Conservation (phyloP, 208 protist species). For the Acanthamoeba lenticulata region DNA sequence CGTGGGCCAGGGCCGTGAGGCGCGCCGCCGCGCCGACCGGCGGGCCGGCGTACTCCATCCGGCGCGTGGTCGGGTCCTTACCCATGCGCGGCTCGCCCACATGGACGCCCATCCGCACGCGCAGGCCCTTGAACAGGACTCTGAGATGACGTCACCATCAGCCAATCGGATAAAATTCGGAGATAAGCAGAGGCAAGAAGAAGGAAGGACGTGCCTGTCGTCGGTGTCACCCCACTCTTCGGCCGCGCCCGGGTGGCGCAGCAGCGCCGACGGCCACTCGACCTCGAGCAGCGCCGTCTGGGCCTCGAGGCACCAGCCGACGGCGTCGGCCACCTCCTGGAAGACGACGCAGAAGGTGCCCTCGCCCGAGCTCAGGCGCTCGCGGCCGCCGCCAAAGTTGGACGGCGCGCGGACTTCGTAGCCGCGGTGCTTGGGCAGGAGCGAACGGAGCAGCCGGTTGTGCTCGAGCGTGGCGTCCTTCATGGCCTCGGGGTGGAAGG, state of each 20-base stretch:
- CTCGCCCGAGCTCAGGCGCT: constrained; percentile 13
- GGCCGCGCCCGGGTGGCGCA: not conserved
- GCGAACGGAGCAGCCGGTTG: constrained; percentile 39
- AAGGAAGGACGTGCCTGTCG: not conserved
- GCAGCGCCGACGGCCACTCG: constrained; percentile 31
- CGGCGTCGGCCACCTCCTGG: not conserved
- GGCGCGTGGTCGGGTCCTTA: constrained; percentile 22
- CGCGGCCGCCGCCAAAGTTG: not conserved
- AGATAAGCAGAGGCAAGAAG: no score
- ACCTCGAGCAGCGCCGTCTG: constrained; percentile 1
- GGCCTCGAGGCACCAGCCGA: not conserved
- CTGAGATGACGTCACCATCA: not conserved
- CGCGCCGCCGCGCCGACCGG: not conserved
- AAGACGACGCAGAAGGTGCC: constrained; percentile 61
- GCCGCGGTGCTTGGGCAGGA: not conserved
- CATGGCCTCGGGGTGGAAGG: constrained; percentile 42
- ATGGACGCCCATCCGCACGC: constrained; percentile 65
- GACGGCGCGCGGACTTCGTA: constrained; percentile 27
- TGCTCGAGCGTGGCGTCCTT: constrained; percentile 57
- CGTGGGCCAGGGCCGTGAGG: constrained; percentile 38
- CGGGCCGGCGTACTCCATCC: constrained; percentile 7
- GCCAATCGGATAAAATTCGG: not conserved
- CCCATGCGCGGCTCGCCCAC: not conserved
- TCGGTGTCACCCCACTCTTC: constrained; percentile 46
- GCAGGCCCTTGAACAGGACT: constrained; percentile 42